Base-by-base conservation (phyloP, 768 basidiomycete species). In the Steccherinum ochraceum region DNA sequence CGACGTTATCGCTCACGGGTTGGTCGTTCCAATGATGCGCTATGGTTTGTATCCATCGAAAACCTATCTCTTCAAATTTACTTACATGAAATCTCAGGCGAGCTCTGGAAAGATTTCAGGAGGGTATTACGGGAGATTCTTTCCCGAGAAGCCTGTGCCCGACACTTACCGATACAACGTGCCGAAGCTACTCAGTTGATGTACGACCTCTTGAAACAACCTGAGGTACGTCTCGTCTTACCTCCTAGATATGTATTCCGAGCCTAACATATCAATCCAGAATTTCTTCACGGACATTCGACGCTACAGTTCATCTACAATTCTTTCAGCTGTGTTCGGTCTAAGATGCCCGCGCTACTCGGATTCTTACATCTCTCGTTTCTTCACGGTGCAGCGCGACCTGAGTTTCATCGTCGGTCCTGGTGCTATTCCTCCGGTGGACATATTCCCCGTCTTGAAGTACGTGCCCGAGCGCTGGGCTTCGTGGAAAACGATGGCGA, bases 401-500 rank as follows among this genome's bases (percentile, higher is more conserved):
- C 21, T n/a, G 10, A 18, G 19, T 10, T 11, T 5, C 10, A 58
- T 61, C 5, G 49, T 66, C n/a, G 66, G 63, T 23, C 61, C 66
- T 10, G 65, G 68, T n/a, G 63, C 66, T 10, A 58, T 63, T 41
- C 68, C 69, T 4, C 68, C 69, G 2, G 52, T 70, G 11, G 69
- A 70, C 48, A 20, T 65, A 12, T 53, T 70, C 24, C 68, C 69
- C 4, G 52, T 67, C 21, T 52, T 71, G 13, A 56, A 57, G 25
- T 58, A 63, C 35, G 56, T 71, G 1, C 70, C 70, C 3, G 66
- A 63, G 41, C 57, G 65, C 3, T 70, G 58, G 56, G 67, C 67
- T 1, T 46, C 55, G 4, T 70, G 70, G 70, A 71, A 71, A 52
- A 46, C 41, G 10, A 23, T 43, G n/a, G 16, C 41, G 18, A 7